phyloP scores from a whole-genome alignment of 73 alveolate genomes.

The Tetrahymena elliotti region DNA sequence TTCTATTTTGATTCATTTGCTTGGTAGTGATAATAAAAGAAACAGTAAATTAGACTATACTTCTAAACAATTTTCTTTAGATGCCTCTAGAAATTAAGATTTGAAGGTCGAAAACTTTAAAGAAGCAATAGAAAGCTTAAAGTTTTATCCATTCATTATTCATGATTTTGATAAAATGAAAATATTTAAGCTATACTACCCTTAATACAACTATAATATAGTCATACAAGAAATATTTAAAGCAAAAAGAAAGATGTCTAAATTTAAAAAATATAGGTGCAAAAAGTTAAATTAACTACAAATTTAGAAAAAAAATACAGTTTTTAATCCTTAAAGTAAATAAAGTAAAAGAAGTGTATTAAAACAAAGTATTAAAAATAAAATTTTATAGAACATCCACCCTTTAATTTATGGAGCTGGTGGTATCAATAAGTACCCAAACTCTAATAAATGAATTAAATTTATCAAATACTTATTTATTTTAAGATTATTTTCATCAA shows the following conservation, averaged over 20 bases:
- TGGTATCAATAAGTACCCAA: background rate
- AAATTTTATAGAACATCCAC: background rate
- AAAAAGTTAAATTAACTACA: background rate
- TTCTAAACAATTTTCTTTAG: background rate
- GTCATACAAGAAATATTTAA: background rate
- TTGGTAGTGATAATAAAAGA: background rate
- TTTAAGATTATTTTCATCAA: too few species aligned
- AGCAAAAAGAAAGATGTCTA: background rate
- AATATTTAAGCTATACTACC: background rate
- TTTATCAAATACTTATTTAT: background rate
- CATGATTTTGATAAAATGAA: background rate
- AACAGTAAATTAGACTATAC: background rate
- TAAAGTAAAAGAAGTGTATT: background rate
- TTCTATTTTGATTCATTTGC: background rate
- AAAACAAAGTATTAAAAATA: background rate
- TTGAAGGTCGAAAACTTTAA: background rate
- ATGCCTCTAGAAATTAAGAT: background rate
- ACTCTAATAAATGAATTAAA: background rate
- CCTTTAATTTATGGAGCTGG: background rate
- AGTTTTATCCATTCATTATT: background rate
- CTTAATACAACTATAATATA: background rate
- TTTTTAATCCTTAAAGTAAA: background rate
- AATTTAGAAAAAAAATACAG: background rate
- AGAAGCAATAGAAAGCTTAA: background rate
- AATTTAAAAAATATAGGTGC: background rate